These are phyloP conservation scores for Xylaria sp. DNA, from an alignment of 2,329 filamentous ascomycete genomes.

Conservation along the genomic window DNA sequence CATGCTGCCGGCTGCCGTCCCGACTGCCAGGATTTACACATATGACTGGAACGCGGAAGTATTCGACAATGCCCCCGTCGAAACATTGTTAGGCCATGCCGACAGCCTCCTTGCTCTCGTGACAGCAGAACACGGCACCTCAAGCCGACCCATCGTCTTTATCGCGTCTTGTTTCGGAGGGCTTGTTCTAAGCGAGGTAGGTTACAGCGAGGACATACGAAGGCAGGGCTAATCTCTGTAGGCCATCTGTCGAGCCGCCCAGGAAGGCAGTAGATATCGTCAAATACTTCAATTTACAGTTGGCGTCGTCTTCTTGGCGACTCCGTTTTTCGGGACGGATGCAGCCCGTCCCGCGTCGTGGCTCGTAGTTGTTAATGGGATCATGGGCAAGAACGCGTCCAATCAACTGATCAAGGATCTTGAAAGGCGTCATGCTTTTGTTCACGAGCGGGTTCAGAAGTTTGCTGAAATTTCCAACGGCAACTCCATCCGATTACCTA, in stretches of 20 bases:
- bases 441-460: constrained; percentile 16
- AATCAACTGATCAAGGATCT: constrained; percentile 19
- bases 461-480: constrained; percentile 22
- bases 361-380: constrained; percentile 18
- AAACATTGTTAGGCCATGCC: constrained; percentile 24
- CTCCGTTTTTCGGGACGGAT: constrained; percentile 26
- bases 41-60: constrained; percentile 28
- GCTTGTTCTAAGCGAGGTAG: constrained; percentile 24
- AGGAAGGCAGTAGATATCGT: constrained; percentile 22
- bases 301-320: constrained; percentile 29
- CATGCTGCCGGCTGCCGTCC: constrained; percentile 24
- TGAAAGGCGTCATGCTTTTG: constrained; percentile 7
- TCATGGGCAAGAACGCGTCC: constrained; percentile 24
- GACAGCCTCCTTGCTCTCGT: constrained; percentile 23
- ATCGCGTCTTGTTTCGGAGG: constrained; percentile 30
- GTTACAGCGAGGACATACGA: not conserved
- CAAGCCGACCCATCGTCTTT: constrained; percentile 25
- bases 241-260: constrained; percentile 26
- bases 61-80: constrained; percentile 19
- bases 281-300: constrained; percentile 22
- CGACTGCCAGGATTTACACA: constrained; percentile 25
- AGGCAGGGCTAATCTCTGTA: constrained; percentile 5
- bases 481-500: constrained; percentile 15
- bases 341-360: constrained; percentile 21
- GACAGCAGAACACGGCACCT: constrained; percentile 8